Percentiles rank a stretch among this genome's conserved stretches.
Conservation (phyloP, 1,284 basidiomycete genomes). For the Melampsora abietis-canadensis region DNA sequence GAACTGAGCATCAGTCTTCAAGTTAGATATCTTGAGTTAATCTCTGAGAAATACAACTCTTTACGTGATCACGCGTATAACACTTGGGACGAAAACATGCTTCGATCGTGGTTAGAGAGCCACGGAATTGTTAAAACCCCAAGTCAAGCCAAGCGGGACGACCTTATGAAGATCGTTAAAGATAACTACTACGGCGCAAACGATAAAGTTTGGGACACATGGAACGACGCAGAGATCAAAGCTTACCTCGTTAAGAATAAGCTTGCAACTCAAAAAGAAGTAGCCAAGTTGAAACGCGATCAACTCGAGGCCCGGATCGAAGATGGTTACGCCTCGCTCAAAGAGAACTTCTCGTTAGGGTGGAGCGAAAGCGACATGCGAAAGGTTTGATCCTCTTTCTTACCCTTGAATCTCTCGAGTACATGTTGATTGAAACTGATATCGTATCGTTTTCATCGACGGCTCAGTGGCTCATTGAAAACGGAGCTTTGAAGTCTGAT, state of each 20-base stretch:
- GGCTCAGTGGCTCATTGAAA: slow-evolving; percentile 67
- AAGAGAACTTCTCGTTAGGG: slow-evolving; percentile 66
- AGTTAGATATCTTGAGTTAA: slow-evolving; percentile 17
- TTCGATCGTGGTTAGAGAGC: slow-evolving; percentile 48
- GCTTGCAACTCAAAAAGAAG: slow-evolving; percentile 44
- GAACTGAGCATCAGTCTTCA: background rate
- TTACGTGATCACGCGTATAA: slow-evolving; percentile 23
- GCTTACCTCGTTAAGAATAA: slow-evolving; percentile 50
- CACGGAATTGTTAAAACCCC: slow-evolving; percentile 48
- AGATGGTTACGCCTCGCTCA: slow-evolving; percentile 70
- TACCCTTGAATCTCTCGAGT: slow-evolving; percentile 54
- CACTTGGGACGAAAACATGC: slow-evolving; percentile 20
- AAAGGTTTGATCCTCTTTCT: slow-evolving; percentile 4
- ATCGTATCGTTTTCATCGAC: slow-evolving; percentile 45
- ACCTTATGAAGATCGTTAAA: slow-evolving; percentile 34
- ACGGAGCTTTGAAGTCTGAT: slow-evolving; percentile 68
- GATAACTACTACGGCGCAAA: slow-evolving; percentile 47
- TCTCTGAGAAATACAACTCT: slow-evolving; percentile 39
- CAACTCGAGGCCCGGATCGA: slow-evolving; percentile 71
- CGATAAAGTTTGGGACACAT: slow-evolving; percentile 49
- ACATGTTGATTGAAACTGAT: slow-evolving; percentile 56
- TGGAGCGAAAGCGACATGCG: slow-evolving; percentile 65
- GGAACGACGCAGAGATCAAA: slow-evolving; percentile 65
- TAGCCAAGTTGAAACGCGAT: slow-evolving; percentile 59
- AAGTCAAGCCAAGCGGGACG: slow-evolving; percentile 44